Conservation (phyloP, 106 monocot genomes). For the Apostasia shenzhenica region DNA sequence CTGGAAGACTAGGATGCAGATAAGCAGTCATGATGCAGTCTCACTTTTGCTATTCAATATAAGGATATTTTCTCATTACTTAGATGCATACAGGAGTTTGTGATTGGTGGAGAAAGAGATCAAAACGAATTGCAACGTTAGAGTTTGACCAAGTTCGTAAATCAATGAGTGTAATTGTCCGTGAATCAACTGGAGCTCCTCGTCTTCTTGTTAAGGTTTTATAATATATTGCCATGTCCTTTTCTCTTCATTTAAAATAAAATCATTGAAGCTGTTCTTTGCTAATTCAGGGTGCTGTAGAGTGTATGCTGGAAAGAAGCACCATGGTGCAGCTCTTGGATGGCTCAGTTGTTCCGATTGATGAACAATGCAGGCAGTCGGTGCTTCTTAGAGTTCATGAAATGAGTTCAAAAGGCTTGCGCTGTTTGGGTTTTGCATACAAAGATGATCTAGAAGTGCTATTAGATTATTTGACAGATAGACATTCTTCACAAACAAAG, state of each 20-base stretch:
- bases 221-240: background rate
- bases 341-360: slow-evolving; percentile 46
- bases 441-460: slow-evolving; percentile 65
- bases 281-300: slow-evolving; percentile 58
- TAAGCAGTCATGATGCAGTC: background rate
- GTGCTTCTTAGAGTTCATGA: slow-evolving; percentile 44
- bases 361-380: slow-evolving; percentile 32
- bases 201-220: slow-evolving; percentile 66
- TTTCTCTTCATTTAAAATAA: background rate
- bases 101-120: slow-evolving; percentile 72
- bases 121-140: slow-evolving; percentile 50
- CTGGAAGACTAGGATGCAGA: background rate
- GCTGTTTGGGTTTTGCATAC: slow-evolving; percentile 68
- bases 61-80: background rate
- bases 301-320: slow-evolving; percentile 54
- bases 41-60: background rate
- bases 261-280: background rate
- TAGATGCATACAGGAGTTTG: slow-evolving; percentile 4
- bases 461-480: slow-evolving; percentile 40
- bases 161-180: slow-evolving; percentile 67
- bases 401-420: slow-evolving; percentile 69
- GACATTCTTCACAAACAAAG: slow-evolving; percentile 52
- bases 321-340: slow-evolving; percentile 40
- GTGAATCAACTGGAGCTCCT: slow-evolving; percentile 37
- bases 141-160: slow-evolving; percentile 66